Evolutionary conservation across 805 yeast species (phyloP).

Genomic region (Starmerella geochares): DNA sequence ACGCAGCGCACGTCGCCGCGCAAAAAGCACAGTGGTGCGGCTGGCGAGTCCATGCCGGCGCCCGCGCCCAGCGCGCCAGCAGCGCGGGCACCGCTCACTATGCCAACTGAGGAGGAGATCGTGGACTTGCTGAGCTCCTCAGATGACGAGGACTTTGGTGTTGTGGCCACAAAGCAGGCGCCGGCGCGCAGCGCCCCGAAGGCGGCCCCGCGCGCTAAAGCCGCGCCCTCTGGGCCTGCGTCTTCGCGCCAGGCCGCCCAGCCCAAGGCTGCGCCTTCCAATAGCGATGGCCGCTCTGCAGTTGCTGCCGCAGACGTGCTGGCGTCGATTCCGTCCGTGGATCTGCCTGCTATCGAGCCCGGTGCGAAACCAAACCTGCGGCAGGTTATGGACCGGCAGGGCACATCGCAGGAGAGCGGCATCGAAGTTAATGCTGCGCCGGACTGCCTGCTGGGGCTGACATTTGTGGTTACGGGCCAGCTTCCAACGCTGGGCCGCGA

Average conservation of each 20-base stretch:
- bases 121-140: slow-evolving; percentile 4
- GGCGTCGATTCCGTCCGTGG: slow-evolving; percentile 63
- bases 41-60: neutral
- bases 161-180: neutral
- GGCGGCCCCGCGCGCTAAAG: too few species aligned
- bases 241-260: too few species aligned
- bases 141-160: neutral
- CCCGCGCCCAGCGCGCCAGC: neutral
- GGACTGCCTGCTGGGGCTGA: slow-evolving; percentile 76
- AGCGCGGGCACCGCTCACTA: neutral
- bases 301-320: slow-evolving; percentile 49
- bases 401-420: slow-evolving; percentile 8
- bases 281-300: too few species aligned
- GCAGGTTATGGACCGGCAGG: slow-evolving; percentile 41
- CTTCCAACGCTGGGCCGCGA: slow-evolving; percentile 71
- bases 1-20: slow-evolving; percentile 12
- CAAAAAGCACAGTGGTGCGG: neutral
- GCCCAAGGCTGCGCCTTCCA: too few species aligned
- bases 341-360: slow-evolving; percentile 42
- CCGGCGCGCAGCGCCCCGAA: too few species aligned
- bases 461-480: slow-evolving; percentile 87
- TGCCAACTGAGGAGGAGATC: slow-evolving; percentile 6
- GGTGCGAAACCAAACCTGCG: slow-evolving; percentile 45
- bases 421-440: slow-evolving; percentile 58
- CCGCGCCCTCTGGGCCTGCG: too few species aligned